Evolutionary conservation across 495 filamentous ascomycete genomes (phyloP).

Genomic region (Xanthoparmelia taractica): DNA sequence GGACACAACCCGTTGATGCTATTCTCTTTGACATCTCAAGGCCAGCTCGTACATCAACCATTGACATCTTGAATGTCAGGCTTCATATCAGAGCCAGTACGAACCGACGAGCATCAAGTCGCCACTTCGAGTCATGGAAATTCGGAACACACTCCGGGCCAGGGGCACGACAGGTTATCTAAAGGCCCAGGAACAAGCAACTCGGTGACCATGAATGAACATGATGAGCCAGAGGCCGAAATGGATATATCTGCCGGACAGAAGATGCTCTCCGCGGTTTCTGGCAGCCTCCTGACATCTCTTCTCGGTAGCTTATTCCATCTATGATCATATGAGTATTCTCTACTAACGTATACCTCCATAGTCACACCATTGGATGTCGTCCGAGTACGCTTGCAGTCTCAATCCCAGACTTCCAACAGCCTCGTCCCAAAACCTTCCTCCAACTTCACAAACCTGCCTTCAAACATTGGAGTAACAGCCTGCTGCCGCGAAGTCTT

Average conservation of each 20-base stretch:
- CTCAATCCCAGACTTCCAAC: constrained; percentile 52
- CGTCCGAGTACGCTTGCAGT: constrained; percentile 88
- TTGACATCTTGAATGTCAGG: constrained; percentile 21
- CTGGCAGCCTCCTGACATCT: constrained; percentile 81
- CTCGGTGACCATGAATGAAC: constrained; percentile 14
- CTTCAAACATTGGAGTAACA: constrained; percentile 78
- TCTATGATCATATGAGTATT: neutral
- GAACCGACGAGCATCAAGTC: constrained; percentile 22
- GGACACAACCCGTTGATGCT: neutral
- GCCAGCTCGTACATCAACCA: neutral
- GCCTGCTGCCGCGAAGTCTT: constrained; percentile 96
- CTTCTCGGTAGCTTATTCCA: constrained; percentile 60
- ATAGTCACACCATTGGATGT: constrained; percentile 94
- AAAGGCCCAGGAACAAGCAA: neutral
- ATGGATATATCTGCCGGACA: constrained; percentile 67
- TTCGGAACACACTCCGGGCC: constrained; percentile 25
- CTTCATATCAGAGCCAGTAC: constrained; percentile 19
- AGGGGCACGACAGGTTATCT: constrained; percentile 36
- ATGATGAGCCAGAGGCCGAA: neutral
- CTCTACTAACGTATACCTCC: constrained; percentile 10
- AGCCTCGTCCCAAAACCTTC: constrained; percentile 30
- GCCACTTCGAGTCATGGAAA: constrained; percentile 27
- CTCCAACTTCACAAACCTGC: constrained; percentile 56
- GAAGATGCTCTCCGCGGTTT: constrained; percentile 90
- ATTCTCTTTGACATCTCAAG: neutral